Conservation (phyloP, 2,329 filamentous ascomycete genomes). For the Emericellopsis cladophorae region DNA sequence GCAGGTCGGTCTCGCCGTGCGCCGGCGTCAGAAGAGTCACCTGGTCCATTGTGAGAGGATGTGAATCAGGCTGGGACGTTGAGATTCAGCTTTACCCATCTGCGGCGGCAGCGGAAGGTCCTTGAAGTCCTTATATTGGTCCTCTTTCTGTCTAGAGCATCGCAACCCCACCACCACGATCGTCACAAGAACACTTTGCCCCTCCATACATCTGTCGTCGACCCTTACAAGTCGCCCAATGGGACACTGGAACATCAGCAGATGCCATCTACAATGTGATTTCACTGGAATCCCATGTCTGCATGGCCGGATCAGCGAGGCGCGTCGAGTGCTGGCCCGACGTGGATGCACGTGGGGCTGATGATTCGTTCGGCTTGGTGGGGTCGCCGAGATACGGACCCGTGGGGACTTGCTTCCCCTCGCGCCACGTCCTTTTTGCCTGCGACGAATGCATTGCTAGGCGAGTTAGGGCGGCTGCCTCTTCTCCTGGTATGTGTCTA, state of each 20-base stretch:
- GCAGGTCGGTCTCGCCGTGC: neutral
- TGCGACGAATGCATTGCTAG: too few species aligned
- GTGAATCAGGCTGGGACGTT: neutral
- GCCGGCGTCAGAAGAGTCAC: slow-evolving; percentile 3
- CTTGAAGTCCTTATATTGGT: neutral
- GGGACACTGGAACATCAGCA: neutral
- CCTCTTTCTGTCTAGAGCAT: neutral
- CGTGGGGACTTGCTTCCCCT: too few species aligned
- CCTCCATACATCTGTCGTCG: too few species aligned
- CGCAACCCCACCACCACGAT: neutral
- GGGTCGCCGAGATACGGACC: neutral
- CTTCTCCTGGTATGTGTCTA: too few species aligned
- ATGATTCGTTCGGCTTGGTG: slow-evolving; percentile 2
- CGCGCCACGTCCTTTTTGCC: too few species aligned
- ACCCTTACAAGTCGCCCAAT: neutral
- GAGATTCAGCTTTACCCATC: neutral
- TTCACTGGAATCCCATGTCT: neutral
- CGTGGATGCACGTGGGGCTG: slow-evolving; percentile 3
- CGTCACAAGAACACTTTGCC: neutral
- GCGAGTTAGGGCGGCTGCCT: too few species aligned
- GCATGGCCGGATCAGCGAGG: neutral
- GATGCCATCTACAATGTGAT: neutral
- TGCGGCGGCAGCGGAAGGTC: neutral
- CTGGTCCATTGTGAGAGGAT: slow-evolving; percentile 3
- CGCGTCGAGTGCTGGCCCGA: neutral